Percentiles rank a stretch among this genome's conserved stretches.
These are phyloP conservation scores for Irpex rosettiformis DNA, from an alignment of 1,284 basidiomycete genomes.

Conservation along the genomic window DNA sequence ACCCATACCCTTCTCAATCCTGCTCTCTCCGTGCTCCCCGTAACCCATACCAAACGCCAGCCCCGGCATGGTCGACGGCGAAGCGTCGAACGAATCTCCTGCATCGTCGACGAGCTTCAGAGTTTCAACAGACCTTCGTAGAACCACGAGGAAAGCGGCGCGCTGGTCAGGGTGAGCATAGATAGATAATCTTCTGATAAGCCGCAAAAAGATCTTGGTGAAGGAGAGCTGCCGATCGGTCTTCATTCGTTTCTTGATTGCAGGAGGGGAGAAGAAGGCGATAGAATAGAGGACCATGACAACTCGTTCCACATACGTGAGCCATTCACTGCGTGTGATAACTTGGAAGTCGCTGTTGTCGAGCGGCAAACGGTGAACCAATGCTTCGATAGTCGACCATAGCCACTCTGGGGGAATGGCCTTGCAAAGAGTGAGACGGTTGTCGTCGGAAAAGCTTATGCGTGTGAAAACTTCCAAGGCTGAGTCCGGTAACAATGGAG, in stretches of 20 bases:
- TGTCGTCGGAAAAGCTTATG: constrained; percentile 74
- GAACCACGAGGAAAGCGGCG: constrained; percentile 57
- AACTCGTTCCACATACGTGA: constrained; percentile 78
- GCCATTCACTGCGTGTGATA: constrained; percentile 58
- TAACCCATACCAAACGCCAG: constrained; percentile 75
- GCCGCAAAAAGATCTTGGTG: constrained; percentile 58
- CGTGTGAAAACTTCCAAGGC: constrained; percentile 84
- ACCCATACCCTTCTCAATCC: constrained; percentile 66
- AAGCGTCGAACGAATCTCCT: constrained; percentile 69
- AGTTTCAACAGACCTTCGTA: constrained; percentile 78
- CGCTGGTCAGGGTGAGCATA: constrained; percentile 46
- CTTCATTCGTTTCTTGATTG: constrained; percentile 70
- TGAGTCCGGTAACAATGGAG: constrained; percentile 64
- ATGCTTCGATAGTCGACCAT: constrained; percentile 60
- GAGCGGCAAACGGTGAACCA: constrained; percentile 83
- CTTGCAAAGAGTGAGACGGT: constrained; percentile 70
- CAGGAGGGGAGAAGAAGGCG: constrained; percentile 77
- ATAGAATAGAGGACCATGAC: constrained; percentile 84
- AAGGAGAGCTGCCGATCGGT: constrained; percentile 55
- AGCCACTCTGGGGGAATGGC: constrained; percentile 57
- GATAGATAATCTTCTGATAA: constrained; percentile 58
- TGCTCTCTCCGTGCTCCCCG: constrained; percentile 66
- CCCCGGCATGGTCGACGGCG: constrained; percentile 49
- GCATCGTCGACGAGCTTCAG: constrained; percentile 83
- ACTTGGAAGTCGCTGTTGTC: constrained; percentile 75